Evolutionary conservation across 148 eudicot genomes (phyloP).

Genomic region (Rhododendron ferrugineum): DNA sequence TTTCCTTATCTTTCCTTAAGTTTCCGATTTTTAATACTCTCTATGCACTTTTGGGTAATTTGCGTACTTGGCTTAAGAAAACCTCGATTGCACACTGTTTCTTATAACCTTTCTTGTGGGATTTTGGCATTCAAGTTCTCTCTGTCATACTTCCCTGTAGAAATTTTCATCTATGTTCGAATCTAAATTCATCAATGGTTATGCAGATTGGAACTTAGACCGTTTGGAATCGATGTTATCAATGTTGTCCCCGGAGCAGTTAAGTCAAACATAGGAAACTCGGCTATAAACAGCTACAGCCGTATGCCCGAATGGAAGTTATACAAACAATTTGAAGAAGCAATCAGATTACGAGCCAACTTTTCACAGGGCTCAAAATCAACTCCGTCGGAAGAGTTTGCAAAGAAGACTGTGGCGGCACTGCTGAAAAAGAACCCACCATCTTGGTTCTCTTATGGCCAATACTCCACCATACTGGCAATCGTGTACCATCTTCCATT

Average conservation of each 20-base stretch:
- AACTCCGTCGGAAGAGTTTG: slow-evolving; percentile 77
- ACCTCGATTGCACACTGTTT: neutral
- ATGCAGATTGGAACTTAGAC: slow-evolving; percentile 69
- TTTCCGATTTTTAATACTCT: neutral
- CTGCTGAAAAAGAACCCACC: slow-evolving; percentile 58
- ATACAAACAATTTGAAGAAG: slow-evolving; percentile 60
- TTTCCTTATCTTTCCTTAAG: neutral
- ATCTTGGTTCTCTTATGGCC: slow-evolving; percentile 74
- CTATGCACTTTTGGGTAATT: neutral
- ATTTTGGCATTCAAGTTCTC: neutral
- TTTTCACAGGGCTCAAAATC: slow-evolving; percentile 58
- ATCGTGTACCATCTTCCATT: slow-evolving; percentile 61
- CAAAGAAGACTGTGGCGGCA: slow-evolving; percentile 56
- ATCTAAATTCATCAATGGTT: neutral
- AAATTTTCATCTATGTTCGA: neutral
- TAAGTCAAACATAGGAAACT: slow-evolving; percentile 58
- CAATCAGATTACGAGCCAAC: slow-evolving; percentile 57
- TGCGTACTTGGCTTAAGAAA: neutral
- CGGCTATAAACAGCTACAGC: slow-evolving; percentile 43
- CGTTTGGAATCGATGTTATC: slow-evolving; percentile 76
- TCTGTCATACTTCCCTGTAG: neutral
- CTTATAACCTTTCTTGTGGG: neutral
- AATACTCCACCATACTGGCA: slow-evolving; percentile 43
- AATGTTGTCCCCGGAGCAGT: slow-evolving; percentile 74
- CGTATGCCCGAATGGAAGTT: slow-evolving; percentile 80